These are phyloP conservation scores for Microdochium bolleyi DNA, from an alignment of 2,329 filamentous ascomycete species.

Conservation along the genomic window DNA sequence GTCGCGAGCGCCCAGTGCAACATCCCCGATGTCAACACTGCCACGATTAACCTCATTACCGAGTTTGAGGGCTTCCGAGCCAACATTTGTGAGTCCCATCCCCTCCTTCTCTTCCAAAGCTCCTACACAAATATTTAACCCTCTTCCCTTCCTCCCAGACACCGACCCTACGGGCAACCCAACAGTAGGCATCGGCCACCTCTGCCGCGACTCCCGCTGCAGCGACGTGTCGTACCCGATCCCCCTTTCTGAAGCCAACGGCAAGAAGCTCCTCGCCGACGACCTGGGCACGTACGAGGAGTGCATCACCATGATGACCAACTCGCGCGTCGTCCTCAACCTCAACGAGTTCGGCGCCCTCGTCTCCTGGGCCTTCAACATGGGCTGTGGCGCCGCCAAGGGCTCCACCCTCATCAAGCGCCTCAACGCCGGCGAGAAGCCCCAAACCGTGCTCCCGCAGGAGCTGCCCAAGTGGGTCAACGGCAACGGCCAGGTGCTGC, in stretches of 20 bases:
- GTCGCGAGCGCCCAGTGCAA: neutral
- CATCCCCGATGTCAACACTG: conserved; percentile 6
- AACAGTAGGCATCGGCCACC: conserved; percentile 42
- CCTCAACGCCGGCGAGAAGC: conserved; percentile 33
- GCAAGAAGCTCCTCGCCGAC: conserved; percentile 27
- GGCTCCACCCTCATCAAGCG: conserved; percentile 30
- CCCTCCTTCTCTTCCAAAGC: neutral
- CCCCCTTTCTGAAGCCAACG: conserved; percentile 31
- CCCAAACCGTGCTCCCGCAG: conserved; percentile 29
- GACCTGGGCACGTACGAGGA: conserved; percentile 22
- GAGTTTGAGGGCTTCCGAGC: conserved; percentile 50
- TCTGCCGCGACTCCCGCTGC: conserved; percentile 31
- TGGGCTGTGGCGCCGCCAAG: conserved; percentile 32
- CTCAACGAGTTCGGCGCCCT: conserved; percentile 45
- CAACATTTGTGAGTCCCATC: neutral
- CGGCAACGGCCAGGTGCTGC: conserved; percentile 15
- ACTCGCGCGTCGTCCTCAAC: conserved; percentile 28
- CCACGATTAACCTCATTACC: conserved; percentile 54
- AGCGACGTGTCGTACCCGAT: conserved; percentile 35
- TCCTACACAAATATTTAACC: neutral
- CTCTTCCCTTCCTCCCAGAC: conserved; percentile 6
- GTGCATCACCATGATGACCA: conserved; percentile 15
- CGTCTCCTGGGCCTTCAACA: conserved; percentile 42
- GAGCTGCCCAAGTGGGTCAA: conserved; percentile 41
- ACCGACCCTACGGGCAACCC: conserved; percentile 25